A percentile compares a stretch with the other conserved stretches of the same genome.
Conservation (phyloP, 2,329 filamentous ascomycete genomes). For the Daldinia sp. region DNA sequence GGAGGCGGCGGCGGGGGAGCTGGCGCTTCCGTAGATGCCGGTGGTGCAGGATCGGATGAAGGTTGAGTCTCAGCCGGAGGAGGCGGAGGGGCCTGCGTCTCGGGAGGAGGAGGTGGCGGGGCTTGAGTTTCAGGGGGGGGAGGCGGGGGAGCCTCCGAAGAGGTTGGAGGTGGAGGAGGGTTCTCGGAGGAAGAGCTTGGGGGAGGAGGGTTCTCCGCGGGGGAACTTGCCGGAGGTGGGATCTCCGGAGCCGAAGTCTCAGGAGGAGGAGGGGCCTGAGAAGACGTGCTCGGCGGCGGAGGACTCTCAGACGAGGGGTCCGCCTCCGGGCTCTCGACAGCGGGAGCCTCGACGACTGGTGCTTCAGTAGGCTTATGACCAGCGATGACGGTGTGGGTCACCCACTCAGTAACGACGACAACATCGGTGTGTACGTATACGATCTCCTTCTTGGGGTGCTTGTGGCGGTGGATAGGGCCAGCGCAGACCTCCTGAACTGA, state of each 20-base stretch:
- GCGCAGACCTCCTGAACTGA: constrained; percentile 43
- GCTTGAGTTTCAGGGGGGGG: not conserved
- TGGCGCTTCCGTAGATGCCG: not conserved
- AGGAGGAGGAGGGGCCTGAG: not conserved
- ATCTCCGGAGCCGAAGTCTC: constrained; percentile 10
- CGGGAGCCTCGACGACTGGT: constrained; percentile 5
- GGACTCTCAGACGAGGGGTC: not conserved
- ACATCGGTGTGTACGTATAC: constrained; percentile 44
- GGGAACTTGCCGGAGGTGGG: constrained; percentile 1
- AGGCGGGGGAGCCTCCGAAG: not conserved
- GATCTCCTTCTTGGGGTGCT: constrained; percentile 44
- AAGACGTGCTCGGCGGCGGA: not conserved
- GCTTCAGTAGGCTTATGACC: not conserved
- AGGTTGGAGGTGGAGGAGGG: not conserved
- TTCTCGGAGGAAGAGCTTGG: not conserved
- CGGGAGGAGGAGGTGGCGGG: not conserved
- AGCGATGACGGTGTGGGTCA: constrained; percentile 43
- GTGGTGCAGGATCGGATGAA: not conserved
- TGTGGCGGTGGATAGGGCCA: constrained; percentile 40
- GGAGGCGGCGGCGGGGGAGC: not conserved
- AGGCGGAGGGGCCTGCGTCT: not conserved
- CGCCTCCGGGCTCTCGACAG: not conserved
- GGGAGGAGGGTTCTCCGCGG: not conserved
- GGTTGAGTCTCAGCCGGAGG: not conserved
- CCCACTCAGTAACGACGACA: constrained; percentile 44